A percentile compares a stretch with the other conserved stretches of the same genome.
Conservation (phyloP, 163 green algal species). For the Prototheca wickerhamii region DNA sequence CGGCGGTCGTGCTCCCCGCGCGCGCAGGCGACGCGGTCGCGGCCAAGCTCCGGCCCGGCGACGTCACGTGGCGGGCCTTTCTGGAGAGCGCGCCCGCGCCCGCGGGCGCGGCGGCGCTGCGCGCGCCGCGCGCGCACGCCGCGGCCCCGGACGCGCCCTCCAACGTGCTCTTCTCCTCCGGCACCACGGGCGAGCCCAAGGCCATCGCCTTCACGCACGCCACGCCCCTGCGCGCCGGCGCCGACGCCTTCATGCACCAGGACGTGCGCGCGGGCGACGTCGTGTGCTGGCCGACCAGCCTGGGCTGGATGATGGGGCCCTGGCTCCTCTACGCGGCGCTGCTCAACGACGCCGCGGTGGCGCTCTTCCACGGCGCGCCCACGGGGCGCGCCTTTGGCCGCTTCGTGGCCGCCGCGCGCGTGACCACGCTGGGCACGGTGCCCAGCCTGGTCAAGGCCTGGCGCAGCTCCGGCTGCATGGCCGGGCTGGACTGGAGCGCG, state of each 20-base stretch:
- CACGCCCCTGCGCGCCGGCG: constrained; percentile 63
- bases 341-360: constrained; percentile 74
- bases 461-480: constrained; percentile 54
- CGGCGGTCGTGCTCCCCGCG: constrained; percentile 36
- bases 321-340: constrained; percentile 79
- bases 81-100: constrained; percentile 16
- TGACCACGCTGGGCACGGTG: constrained; percentile 72
- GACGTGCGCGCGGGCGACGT: constrained; percentile 58
- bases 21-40: constrained; percentile 7
- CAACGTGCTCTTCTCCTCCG: constrained; percentile 87
- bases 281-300: constrained; percentile 80
- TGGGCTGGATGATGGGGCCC: constrained; percentile 96
- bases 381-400: constrained; percentile 59
- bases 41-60: constrained; percentile 31
- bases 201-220: constrained; percentile 83
- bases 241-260: constrained; percentile 68
- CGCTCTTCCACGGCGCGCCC: constrained; percentile 74
- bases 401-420: constrained; percentile 64
- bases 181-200: constrained; percentile 86
- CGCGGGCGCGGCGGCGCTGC: background rate
- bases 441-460: constrained; percentile 51
- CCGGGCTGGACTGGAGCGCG: constrained; percentile 46
- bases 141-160: constrained; percentile 31
- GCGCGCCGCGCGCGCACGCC: constrained; percentile 5
- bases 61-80: constrained; percentile 53